Conservation (phyloP, 2,329 filamentous ascomycete genomes). For the Exophiala lecanii-corni region DNA sequence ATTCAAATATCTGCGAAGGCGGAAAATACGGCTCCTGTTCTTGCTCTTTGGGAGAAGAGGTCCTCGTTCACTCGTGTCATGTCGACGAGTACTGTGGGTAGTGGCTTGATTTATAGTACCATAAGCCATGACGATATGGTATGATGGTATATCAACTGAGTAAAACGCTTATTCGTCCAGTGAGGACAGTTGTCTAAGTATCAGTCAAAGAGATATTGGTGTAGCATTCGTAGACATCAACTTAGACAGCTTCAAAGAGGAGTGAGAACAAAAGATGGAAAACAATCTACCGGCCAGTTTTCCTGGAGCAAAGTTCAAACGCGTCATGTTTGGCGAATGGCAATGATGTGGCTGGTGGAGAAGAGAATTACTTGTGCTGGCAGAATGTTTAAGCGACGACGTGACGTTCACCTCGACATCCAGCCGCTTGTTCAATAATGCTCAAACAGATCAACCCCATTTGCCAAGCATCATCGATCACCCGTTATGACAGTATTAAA, state of each 20-base stretch:
- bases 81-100: neutral
- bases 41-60: slow-evolving; percentile 8
- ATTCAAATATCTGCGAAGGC: slow-evolving; percentile 14
- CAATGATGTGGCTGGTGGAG: too few relatives aligned
- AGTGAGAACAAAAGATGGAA: too few relatives aligned
- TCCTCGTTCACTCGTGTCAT: neutral
- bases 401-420: neutral
- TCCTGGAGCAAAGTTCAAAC: neutral
- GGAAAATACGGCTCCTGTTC: neutral
- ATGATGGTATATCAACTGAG: too few relatives aligned
- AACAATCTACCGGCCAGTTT: neutral
- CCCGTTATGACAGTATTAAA: neutral
- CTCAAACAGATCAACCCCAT: neutral
- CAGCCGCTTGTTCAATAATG: neutral
- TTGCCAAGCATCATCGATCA: neutral
- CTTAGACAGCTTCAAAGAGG: too few relatives aligned
- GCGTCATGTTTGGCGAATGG: neutral
- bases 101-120: slow-evolving; percentile 10
- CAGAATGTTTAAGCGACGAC: neutral
- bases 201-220: too few relatives aligned
- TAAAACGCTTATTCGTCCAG: too few relatives aligned
- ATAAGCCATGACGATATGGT: too few relatives aligned
- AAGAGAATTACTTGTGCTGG: neutral
- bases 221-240: too few relatives aligned
- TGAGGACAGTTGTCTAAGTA: too few relatives aligned